Evolutionary conservation across 228 moss, liverwort and hornwort species (phyloP), one percentile per base, ranked within the genome.

Genomic region (Sphagnum magellanicum): DNA sequence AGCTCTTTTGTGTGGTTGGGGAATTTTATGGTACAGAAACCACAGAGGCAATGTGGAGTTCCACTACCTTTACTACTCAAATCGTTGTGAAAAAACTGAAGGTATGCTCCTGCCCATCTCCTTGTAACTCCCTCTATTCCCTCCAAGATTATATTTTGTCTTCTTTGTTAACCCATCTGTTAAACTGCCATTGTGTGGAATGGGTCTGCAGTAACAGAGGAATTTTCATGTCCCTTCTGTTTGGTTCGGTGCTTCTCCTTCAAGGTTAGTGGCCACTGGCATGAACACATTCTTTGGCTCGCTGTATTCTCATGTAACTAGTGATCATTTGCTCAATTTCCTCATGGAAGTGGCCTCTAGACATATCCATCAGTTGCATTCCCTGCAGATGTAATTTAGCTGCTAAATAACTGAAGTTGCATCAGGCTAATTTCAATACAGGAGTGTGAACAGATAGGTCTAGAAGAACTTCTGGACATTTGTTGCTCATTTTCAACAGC

Each of bases 171-270:
- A 32, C 32, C 32, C 32, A 32, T 32, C 32, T 32, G 32, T 32
- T 32, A 32, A 32, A 32, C 32, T 32, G 32, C 32, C 1, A 32
- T 32, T 32, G 32, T 55, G 55, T 55, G 55, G 55, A 12, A 1
- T 55, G 9, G 55, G 55, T 8, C 12, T 81, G 88, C 87, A 95
- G 95, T 91, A 70, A 86, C 89, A 65, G 92, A 92, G 65, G 83
- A 91, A 71, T 96, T 89, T 70, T 79, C 92, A 32, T 96, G 95
- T 78, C 95, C 95, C 55, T 92, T 96, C 76, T 96, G 95, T 73
- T 81, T 84, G 15, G 87, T 83, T 63, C 84, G 81, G 63, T 92
- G 95, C 78, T 86, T 79, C 69, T 88, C 91, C 71, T 92, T 91
- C 71, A 88, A 96, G 92, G 95, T 95, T 66, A 70, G 9, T 55